Evolutionary conservation across 306 rosid species (phyloP).

Genomic region (Alnus rubra): DNA sequence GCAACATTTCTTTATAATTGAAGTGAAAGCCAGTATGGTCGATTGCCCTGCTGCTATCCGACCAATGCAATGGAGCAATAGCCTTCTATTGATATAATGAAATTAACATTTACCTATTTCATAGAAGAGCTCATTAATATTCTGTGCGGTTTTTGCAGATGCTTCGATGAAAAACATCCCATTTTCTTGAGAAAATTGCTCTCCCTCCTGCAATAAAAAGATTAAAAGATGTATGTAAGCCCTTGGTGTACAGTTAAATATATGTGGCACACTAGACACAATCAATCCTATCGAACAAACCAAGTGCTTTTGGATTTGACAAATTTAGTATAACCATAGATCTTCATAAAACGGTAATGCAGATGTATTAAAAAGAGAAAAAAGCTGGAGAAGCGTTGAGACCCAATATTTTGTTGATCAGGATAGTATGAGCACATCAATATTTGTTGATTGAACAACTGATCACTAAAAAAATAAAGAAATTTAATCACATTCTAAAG

Average conservation of each 20-base stretch:
- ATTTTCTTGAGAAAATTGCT: conserved; percentile 70
- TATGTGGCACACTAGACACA: not conserved
- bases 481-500: not conserved
- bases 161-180: conserved; percentile 86
- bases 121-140: conserved; percentile 73
- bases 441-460: not conserved
- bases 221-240: not conserved
- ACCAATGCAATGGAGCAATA: not conserved
- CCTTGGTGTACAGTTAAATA: not conserved
- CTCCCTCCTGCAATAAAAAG: conserved; percentile 57
- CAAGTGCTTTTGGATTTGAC: not conserved
- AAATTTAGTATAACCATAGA: not conserved
- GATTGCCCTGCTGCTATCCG: not conserved
- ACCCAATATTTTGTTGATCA: conserved; percentile 4
- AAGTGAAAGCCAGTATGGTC: not conserved
- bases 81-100: not conserved
- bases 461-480: not conserved
- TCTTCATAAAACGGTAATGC: not conserved
- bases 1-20: not conserved
- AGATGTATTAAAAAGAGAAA: not conserved
- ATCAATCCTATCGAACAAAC: not conserved
- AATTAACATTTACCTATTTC: conserved; percentile 62
- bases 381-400: not conserved
- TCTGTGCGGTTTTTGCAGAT: conserved; percentile 80
- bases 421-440: not conserved